Percentiles rank a stretch among this genome's conserved stretches.
Evolutionary conservation across 2,329 filamentous ascomycete species (phyloP).

Genomic region (Trichoderma pleuroti): DNA sequence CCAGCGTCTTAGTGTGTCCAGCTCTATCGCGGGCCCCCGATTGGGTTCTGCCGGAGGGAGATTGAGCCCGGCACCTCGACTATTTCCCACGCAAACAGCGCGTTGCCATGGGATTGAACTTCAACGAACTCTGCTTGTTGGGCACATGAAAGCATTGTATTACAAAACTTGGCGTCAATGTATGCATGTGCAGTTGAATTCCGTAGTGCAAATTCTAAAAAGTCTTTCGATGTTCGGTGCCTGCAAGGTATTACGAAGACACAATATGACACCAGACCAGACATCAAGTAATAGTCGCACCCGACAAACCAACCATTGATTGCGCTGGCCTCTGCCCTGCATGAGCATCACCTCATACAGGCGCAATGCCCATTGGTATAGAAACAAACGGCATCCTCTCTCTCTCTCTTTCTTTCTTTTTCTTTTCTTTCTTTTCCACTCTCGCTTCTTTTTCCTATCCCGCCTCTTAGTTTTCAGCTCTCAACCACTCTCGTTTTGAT

Average conservation of each 20-base stretch:
- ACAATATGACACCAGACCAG: not conserved
- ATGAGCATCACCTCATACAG: not conserved
- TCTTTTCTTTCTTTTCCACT: not conserved
- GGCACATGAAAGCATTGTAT: not conserved
- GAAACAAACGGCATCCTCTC: not conserved
- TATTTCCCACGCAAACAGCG: not conserved
- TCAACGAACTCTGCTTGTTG: not conserved
- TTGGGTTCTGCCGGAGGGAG: not conserved
- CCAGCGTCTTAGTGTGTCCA: not conserved
- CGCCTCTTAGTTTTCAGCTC: not conserved
- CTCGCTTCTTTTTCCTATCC: not conserved
- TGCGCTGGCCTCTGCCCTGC: not conserved
- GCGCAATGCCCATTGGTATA: not conserved
- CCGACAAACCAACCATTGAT: not conserved
- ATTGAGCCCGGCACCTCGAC: not conserved
- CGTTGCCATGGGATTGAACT: not conserved
- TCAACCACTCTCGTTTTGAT: not conserved
- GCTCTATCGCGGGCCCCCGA: conserved; percentile 2
- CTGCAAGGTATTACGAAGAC: not conserved
- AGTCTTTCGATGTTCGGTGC: not conserved
- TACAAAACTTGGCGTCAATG: not conserved
- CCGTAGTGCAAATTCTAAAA: not conserved
- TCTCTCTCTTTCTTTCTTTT: not conserved
- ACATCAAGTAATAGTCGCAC: not conserved
- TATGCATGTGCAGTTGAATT: not conserved